Evolutionary conservation across 495 filamentous ascomycete species (phyloP), one percentile per base, ranked within the genome.

Genomic region (Neurospora pannonica): DNA sequence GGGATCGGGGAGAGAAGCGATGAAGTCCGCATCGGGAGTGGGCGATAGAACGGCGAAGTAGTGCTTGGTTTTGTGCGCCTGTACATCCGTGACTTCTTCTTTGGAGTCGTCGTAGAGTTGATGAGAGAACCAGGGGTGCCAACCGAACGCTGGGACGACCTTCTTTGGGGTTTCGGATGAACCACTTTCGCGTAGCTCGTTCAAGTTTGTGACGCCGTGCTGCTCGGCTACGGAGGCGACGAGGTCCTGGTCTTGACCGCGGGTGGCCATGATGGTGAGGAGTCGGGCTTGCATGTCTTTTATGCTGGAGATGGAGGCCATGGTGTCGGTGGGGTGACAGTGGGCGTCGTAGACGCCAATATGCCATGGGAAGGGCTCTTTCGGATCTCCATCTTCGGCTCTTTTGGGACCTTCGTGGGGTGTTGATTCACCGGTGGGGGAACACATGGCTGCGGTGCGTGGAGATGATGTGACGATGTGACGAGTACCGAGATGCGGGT

Each of bases 61-160:
- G 79, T 98, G 95, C 1, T 81, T 80, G 73, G 85, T 81, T 83
- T 94, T 92, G n/a, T 83, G 81, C 19, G 54, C 28, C 28, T 19
- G 54, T 7, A 80, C 71, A 8, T 46, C 69, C 11, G 72, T 34
- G 4, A 81, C 77, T 5, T 71, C 67, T n/a, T 78, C 75, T 38
- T 77, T 78, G 13, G 78, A 76, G 76, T 94, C 91, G 77, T 94
- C 90, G 76, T 89, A 89, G 72, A 97, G 88, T 75, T 97, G 92
- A 79, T 99, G 87, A 2, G 95, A 96, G 82, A 98, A 99, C 96
- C 96, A 99, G 1, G 97, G 97, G 81, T 99, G 96, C 94, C 95
- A 97, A n/a, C 96, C 96, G 83, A 97, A 99, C 38, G 90, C 91
- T 0, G 96, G 95, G 2, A 98, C 75, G 15, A 97, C 78, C 78